Evolutionary conservation across 1,284 basidiomycete genomes (phyloP).

Genomic region (Grifola frondosa): DNA sequence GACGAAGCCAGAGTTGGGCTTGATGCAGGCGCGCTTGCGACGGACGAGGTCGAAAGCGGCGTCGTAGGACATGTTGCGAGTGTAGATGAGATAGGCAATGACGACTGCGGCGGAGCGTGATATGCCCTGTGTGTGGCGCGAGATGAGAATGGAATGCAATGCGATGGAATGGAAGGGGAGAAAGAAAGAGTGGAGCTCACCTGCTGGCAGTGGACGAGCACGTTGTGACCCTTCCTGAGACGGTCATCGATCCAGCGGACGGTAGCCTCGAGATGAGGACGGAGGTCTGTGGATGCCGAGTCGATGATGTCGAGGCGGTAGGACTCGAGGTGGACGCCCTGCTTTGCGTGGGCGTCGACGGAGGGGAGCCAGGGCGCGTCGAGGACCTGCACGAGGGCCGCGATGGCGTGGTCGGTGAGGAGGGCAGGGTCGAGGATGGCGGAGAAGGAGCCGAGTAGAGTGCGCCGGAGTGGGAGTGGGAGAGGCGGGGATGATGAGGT

Average conservation of each 20-base stretch:
- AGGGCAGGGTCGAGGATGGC: slow-evolving; percentile 37
- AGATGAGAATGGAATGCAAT: slow-evolving; percentile 12
- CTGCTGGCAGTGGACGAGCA: slow-evolving; percentile 70
- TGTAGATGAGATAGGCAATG: slow-evolving; percentile 66
- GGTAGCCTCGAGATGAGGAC: slow-evolving; percentile 53
- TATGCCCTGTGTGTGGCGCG: slow-evolving; percentile 47
- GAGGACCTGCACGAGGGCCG: slow-evolving; percentile 66
- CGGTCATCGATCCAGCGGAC: slow-evolving; percentile 55
- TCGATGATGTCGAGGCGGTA: slow-evolving; percentile 69
- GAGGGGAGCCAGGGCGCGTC: slow-evolving; percentile 68
- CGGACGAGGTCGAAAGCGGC: slow-evolving; percentile 56
- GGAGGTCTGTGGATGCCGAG: slow-evolving; percentile 49
- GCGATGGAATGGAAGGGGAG: background rate
- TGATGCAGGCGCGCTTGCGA: slow-evolving; percentile 62
- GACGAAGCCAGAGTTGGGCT: slow-evolving; percentile 63
- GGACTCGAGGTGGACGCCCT: slow-evolving; percentile 53
- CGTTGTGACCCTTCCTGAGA: slow-evolving; percentile 48
- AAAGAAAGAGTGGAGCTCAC: slow-evolving; percentile 33
- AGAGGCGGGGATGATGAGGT: slow-evolving; percentile 52
- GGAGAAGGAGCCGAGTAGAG: slow-evolving; percentile 40
- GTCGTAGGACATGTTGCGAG: slow-evolving; percentile 67
- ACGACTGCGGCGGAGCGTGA: slow-evolving; percentile 68
- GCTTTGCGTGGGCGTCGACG: slow-evolving; percentile 38
- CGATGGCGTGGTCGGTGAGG: slow-evolving; percentile 45
- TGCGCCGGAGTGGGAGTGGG: slow-evolving; percentile 31